Conservation (phyloP, 176 grass and related monocot genomes). For the Lolium rigidum region DNA sequence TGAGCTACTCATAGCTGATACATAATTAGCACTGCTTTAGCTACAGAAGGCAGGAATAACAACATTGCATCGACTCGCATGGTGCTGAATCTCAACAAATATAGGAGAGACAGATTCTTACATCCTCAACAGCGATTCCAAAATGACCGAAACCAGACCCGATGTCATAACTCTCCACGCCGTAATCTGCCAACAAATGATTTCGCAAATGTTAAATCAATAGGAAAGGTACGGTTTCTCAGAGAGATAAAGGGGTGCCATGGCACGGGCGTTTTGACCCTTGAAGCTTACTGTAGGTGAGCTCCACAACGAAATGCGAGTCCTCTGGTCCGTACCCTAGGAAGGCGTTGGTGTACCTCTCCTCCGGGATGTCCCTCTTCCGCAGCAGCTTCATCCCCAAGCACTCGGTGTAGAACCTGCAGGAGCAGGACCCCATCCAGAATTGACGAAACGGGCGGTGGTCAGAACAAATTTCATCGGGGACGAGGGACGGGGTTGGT, state of each 20-base stretch:
- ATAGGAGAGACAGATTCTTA: conserved; percentile 46
- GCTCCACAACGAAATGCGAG: conserved; percentile 89
- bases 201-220: conserved; percentile 2
- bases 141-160: conserved; percentile 92
- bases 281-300: conserved; percentile 87
- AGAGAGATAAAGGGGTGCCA: neutral
- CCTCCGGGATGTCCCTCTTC: conserved; percentile 86
- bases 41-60: conserved; percentile 11
- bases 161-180: conserved; percentile 79
- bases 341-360: conserved; percentile 96
- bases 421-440: conserved; percentile 24
- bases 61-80: neutral
- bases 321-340: conserved; percentile 95
- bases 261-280: neutral
- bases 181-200: conserved; percentile 74
- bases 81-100: conserved; percentile 10
- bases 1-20: neutral
- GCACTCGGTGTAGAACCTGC: conserved; percentile 93
- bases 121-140: conserved; percentile 93
- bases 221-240: neutral
- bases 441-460: neutral
- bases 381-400: conserved; percentile 91
- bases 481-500: neutral
- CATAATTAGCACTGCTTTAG: neutral
- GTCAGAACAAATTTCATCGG: conserved; percentile 1